These are phyloP conservation scores for Lactuca sativa DNA, from an alignment of 129 eudicot species.

Conservation along the genomic window DNA sequence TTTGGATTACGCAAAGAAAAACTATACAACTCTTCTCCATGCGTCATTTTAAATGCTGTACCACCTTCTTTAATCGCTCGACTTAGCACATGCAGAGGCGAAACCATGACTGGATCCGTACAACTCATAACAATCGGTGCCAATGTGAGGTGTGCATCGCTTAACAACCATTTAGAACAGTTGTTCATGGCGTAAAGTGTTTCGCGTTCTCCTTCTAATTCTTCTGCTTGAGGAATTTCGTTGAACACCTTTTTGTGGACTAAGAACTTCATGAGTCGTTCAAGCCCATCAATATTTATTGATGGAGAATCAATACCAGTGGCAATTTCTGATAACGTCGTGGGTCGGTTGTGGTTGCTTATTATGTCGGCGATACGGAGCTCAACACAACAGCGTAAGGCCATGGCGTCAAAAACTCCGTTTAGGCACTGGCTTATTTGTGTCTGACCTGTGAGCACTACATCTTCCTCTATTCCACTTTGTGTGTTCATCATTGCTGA, in stretches of 20 bases:
- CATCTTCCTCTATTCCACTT: no score
- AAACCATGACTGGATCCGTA: neutral
- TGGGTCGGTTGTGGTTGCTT: slow-evolving; percentile 30
- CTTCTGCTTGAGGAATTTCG: neutral
- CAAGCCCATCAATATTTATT: slow-evolving; percentile 11
- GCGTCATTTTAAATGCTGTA: slow-evolving; percentile 22
- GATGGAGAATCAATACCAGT: slow-evolving; percentile 7
- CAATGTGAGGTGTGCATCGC: neutral
- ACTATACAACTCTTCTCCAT: slow-evolving; percentile 22
- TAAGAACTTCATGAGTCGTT: slow-evolving; percentile 32
- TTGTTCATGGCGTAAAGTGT: slow-evolving; percentile 23
- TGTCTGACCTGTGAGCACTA: no score
- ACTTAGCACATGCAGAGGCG: slow-evolving; percentile 7
- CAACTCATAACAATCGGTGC: slow-evolving; percentile 21
- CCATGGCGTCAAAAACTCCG: slow-evolving; percentile 14
- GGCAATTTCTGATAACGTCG: slow-evolving; percentile 34
- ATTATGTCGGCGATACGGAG: slow-evolving; percentile 36
- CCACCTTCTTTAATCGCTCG: slow-evolving; percentile 31
- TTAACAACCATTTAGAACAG: slow-evolving; percentile 27
- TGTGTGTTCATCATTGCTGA: no score
- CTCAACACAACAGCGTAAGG: slow-evolving; percentile 36
- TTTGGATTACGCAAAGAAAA: neutral
- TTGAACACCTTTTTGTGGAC: slow-evolving; percentile 29
- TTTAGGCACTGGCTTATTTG: neutral
- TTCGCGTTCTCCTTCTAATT: neutral